These are phyloP conservation scores for Globisporangium nagaii DNA, from an alignment of 352 stramenopile genomes.

Conservation along the genomic window DNA sequence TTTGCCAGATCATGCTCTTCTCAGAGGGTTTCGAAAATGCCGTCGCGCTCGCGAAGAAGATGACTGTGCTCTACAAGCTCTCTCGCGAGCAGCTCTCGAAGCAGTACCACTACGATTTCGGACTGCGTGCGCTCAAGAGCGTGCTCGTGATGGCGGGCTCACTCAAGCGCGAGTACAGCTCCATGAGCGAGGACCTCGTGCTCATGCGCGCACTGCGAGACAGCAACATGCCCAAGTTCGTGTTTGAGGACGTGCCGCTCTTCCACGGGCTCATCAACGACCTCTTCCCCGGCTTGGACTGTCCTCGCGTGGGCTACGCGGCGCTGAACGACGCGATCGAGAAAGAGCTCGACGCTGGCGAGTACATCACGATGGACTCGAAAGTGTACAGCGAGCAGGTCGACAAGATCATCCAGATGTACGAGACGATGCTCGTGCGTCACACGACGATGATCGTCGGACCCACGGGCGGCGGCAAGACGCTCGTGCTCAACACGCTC, in stretches of 20 bases:
- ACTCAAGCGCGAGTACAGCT: conserved; percentile 90
- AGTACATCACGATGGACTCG: conserved; percentile 76
- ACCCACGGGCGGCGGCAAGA: conserved; percentile 91
- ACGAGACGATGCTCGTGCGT: conserved; percentile 94
- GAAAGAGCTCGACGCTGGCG: conserved; percentile 68
- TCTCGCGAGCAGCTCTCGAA: conserved; percentile 94
- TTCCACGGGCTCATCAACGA: conserved; percentile 95
- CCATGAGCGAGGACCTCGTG: conserved; percentile 92
- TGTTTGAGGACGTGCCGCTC: conserved; percentile 94
- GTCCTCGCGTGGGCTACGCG: conserved; percentile 90
- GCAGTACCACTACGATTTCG: conserved; percentile 96
- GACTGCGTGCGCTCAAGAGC: conserved; percentile 91
- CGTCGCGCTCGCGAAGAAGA: conserved; percentile 89
- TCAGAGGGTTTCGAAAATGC: conserved; percentile 91
- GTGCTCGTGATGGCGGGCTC: conserved; percentile 93
- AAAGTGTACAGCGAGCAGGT: conserved; percentile 86
- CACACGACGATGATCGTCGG: conserved; percentile 97
- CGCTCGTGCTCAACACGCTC: conserved; percentile 88
- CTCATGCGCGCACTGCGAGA: conserved; percentile 94
- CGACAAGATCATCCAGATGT: conserved; percentile 97
- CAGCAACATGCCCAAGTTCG: conserved; percentile 96
- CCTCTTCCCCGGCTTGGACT: conserved; percentile 92
- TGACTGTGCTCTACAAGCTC: conserved; percentile 94
- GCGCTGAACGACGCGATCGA: conserved; percentile 87
- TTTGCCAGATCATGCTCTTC: conserved; percentile 94